Evolutionary conservation across 805 yeast species (phyloP), one percentile per base, ranked within the genome.

Genomic region (Kodamaea hsintzibuensis): DNA sequence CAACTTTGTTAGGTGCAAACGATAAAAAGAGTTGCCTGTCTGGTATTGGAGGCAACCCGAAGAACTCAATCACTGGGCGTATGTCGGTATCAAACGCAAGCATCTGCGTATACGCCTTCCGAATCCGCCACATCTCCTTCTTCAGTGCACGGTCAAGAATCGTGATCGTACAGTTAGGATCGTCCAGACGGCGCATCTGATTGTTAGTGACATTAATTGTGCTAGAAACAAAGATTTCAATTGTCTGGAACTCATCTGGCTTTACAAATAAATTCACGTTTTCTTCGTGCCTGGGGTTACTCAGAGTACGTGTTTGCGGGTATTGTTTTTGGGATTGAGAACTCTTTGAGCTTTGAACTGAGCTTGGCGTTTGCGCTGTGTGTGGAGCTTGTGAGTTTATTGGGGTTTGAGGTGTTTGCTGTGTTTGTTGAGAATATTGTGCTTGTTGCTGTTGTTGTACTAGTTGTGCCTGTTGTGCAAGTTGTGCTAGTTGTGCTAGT

Each of bases 81-180:
- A 90, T 72, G 40, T 78, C 82, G 18, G 71, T 68, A 67, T 91
- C 96, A 57, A 92, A 76, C 8, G 78, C 74, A 5, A 74, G 57
- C n/a, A 93, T 71, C 60, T 85, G 86, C 1, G 81, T 71, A 55
- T 84, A 80, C 1, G 83, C 68, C 62, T 91, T 91, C 42, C 83
- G 74, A 51, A 90, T 83, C 60, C 84, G 78, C 87, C 96, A 92
- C 75, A 89, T 80, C 60, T 85, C 90, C 56, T 84, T 84, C 40
- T 76, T 73, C 1, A 85, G 70, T 19, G 78, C 83, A 35, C 84
- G 79, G 59, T 88, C 93, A 46, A 79, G 72, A 3, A 88, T 83
- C 14, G 86, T 79, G 51, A 92, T 77, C 0, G 88, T 76, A 18
- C 88, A 77, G 27, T 71, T 70, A 14, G 88, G 85, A 42, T 86